These are phyloP conservation scores for Trichoderma orchidacearum DNA, from an alignment of 495 filamentous ascomycete genomes.

Conservation along the genomic window DNA sequence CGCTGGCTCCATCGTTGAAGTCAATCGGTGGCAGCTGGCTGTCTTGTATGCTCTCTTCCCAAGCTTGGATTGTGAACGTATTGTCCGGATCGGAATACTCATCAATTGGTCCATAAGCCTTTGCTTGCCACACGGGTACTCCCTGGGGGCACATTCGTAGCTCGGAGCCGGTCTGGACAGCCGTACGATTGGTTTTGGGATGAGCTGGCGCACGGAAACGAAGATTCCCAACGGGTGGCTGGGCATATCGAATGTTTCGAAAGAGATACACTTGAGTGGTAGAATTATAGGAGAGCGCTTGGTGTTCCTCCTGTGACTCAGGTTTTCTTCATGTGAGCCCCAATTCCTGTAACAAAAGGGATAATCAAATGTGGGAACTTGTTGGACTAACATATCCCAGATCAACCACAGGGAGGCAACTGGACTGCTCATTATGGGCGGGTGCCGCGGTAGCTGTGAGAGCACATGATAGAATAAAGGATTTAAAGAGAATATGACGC, in stretches of 20 bases:
- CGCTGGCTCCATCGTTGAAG: conserved; percentile 20
- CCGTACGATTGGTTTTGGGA: conserved; percentile 24
- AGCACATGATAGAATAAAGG: not conserved
- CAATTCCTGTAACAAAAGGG: not conserved
- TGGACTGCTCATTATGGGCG: not conserved
- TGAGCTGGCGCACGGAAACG: conserved; percentile 41
- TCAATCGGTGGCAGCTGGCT: not conserved
- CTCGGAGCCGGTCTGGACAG: conserved; percentile 33
- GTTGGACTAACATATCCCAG: not conserved
- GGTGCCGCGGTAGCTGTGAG: not conserved
- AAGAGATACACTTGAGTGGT: conserved; percentile 23
- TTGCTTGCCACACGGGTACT: conserved; percentile 9
- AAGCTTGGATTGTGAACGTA: conserved; percentile 20
- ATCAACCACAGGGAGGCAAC: not conserved
- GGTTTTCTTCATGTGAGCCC: too few species aligned
- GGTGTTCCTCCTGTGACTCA: too few species aligned
- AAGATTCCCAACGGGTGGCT: conserved; percentile 37
- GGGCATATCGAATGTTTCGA: conserved; percentile 45
- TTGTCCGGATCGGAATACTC: conserved; percentile 13
- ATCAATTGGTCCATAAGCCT: not conserved
- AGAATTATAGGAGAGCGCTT: not conserved
- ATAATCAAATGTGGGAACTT: not conserved
- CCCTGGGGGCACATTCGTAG: conserved; percentile 32
- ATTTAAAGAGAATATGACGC: not conserved
- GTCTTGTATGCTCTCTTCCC: not conserved